Percentiles rank a stretch among this genome's conserved stretches.
These are phyloP conservation scores for Clavulina sp. DNA, from an alignment of 768 basidiomycete species.

Conservation along the genomic window DNA sequence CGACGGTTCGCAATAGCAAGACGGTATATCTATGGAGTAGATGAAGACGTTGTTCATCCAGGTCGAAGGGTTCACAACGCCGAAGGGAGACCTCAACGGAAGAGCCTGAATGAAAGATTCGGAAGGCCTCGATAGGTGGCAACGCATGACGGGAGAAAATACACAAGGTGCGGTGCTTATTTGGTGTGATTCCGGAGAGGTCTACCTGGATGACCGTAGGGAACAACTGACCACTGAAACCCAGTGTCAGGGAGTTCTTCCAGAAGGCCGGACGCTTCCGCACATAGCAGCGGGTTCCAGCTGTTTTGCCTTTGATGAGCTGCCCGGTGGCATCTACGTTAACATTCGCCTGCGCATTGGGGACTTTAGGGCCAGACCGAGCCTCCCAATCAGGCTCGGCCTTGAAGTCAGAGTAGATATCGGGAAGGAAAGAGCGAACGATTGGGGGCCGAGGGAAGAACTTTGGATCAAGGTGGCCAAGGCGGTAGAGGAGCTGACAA, in stretches of 20 bases:
- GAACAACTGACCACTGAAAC: constrained; percentile 26
- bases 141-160: constrained; percentile 52
- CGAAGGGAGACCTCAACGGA: constrained; percentile 27
- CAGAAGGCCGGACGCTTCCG: constrained; percentile 53
- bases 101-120: constrained; percentile 39
- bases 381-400: constrained; percentile 13
- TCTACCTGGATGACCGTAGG: constrained; percentile 34
- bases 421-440: constrained; percentile 4
- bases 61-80: constrained; percentile 28
- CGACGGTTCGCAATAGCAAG: constrained; percentile 39
- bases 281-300: constrained; percentile 36
- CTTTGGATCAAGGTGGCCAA: constrained; percentile 33
- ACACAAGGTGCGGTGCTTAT: constrained; percentile 31
- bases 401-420: constrained; percentile 1
- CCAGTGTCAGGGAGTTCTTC: constrained; percentile 24
- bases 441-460: constrained; percentile 17
- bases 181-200: constrained; percentile 14
- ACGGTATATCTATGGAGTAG: constrained; percentile 44
- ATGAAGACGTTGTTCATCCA: constrained; percentile 30
- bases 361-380: constrained; percentile 6
- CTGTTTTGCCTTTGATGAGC: constrained; percentile 12
- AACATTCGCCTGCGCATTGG: constrained; percentile 12
- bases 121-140: constrained; percentile 37
- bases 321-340: not conserved
- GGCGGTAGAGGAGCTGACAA: constrained; percentile 32